Evolutionary conservation across 495 filamentous ascomycete species (phyloP), one percentile per base, ranked within the genome.

Genomic region (Physcia stellaris): DNA sequence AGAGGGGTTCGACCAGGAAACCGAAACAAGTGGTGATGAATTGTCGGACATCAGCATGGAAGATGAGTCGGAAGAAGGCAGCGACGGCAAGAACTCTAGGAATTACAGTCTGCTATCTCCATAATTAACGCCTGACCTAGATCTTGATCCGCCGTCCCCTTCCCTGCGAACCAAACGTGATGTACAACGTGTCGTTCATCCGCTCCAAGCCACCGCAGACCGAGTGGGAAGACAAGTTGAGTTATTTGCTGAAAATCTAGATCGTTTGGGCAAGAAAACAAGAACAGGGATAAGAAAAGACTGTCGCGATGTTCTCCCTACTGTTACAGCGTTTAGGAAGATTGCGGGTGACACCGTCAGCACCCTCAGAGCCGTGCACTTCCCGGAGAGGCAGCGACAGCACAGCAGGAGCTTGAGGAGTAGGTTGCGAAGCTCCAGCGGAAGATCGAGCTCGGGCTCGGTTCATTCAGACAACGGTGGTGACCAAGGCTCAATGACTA

Each of bases 181-280:
- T 38, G 60, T 64, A 17, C 63, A 67, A 30, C 54, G 68, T 56
- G 66, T 60, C 13, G 52, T 77, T 24, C 65, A 68, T 32, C 70
- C 71, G 32, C 61, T 77, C 42, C 69, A 65, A 46, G 59, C 59
- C n/a, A 67, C 70, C 15, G 72, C 70, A 35, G 72, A 76, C 41
- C 67, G 71, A 4, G 68, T 77, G 27, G 71, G 70, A 36, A 66
- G 66, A 37, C 75, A 81, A 48, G 70, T 79, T 35, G 71, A 80
- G 48, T 64, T 62, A 16, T 81, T 80, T 44, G 77, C 77, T n/a
- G 66, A 75, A 41, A 64, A 64, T 43, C 58, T 81, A n/a, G 76
- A 79, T 48, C 61, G 63, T 29, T 73, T 77, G 29, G 68, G 40
- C 13, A 39, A 16, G 1, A 31, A 32, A 17, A 41, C 32, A 4